A percentile compares a stretch with the other conserved stretches of the same genome.
These are phyloP conservation scores for Mycena filopes DNA, from an alignment of 768 basidiomycete species.

Conservation along the genomic window DNA sequence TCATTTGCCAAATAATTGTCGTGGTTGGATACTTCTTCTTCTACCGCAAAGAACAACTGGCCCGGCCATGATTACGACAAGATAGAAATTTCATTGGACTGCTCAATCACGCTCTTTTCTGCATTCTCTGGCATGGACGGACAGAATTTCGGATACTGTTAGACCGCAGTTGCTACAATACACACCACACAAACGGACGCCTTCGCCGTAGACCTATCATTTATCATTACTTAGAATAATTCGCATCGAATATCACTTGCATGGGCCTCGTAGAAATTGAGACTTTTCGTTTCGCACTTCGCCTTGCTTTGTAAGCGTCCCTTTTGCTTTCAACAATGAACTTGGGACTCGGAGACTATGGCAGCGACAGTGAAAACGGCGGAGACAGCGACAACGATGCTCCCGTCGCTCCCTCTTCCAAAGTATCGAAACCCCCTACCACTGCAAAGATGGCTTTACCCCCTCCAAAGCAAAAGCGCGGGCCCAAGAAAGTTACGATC, in stretches of 20 bases:
- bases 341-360: slow-evolving; percentile 81
- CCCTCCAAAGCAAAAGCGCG: slow-evolving; percentile 53
- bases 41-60: slow-evolving; percentile 94
- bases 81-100: slow-evolving; percentile 23
- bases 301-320: slow-evolving; percentile 2
- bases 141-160: slow-evolving; percentile 32
- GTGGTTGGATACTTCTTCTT: slow-evolving; percentile 96
- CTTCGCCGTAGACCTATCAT: slow-evolving; percentile 21
- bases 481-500: slow-evolving; percentile 70
- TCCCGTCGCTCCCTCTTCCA: slow-evolving; percentile 12
- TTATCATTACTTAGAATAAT: slow-evolving; percentile 20
- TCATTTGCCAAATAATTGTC: slow-evolving; percentile 83
- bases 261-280: not conserved
- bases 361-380: slow-evolving; percentile 75
- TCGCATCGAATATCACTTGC: slow-evolving; percentile 3
- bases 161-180: slow-evolving; percentile 29
- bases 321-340: slow-evolving; percentile 52
- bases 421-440: slow-evolving; percentile 19
- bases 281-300: not conserved
- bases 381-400: slow-evolving; percentile 57
- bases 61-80: slow-evolving; percentile 49
- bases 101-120: slow-evolving; percentile 23
- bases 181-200: slow-evolving; percentile 15
- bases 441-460: slow-evolving; percentile 29
- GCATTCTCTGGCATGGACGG: slow-evolving; percentile 23